Base-by-base conservation (phyloP, 352 stramenopile species). In the Hyaloperonospora arabidopsidis region DNA sequence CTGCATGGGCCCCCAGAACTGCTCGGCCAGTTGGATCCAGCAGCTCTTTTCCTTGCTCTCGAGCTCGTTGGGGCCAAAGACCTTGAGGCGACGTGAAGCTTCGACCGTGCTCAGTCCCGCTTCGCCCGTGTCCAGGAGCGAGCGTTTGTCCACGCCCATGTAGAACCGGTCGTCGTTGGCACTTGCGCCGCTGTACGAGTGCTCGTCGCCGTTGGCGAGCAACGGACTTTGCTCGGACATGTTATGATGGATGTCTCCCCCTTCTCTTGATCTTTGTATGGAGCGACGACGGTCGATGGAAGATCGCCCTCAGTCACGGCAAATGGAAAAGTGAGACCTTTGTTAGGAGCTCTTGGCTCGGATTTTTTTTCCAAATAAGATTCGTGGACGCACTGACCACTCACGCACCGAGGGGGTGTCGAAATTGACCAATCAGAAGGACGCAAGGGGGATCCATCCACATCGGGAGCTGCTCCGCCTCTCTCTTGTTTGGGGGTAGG, bases 21-120 rank as follows among this genome's bases (percentile, higher is more conserved):
- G 82, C 54, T 79, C 65, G 5, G 76, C 53, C 25, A 90, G 65
- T 54, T 84, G 86, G 21, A 74, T n/a, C 62, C 63, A 82, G 43
- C 68, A 54, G 10, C 59, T 73, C 52, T 81, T 76, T 34, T 84
- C 70, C 29, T 65, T 64, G 32, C 32, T 67, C 46, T 59, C 66
- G 41, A 97, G 65, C 53, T 97, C 87, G 61, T 98, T 98, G 19
- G 68, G 63, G 7, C 93, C 93, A 65, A 94, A 96, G 36, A 86
- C 50, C 57, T 92, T 86, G 54, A 96, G 70, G 4, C 70, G 68
- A 11, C 75, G 65, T 38, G 71, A 72, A 8, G 84, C 89, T 61
- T 97, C 79, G 21, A 79, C 80, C 0, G 75, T 84, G 39, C 82
- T 93, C 2, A 97, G 70, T 0, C 92, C 92, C 11, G 67, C 65